phyloP scores from a whole-genome alignment of 179 eudicot genomes.

The Beta corolliflora region DNA sequence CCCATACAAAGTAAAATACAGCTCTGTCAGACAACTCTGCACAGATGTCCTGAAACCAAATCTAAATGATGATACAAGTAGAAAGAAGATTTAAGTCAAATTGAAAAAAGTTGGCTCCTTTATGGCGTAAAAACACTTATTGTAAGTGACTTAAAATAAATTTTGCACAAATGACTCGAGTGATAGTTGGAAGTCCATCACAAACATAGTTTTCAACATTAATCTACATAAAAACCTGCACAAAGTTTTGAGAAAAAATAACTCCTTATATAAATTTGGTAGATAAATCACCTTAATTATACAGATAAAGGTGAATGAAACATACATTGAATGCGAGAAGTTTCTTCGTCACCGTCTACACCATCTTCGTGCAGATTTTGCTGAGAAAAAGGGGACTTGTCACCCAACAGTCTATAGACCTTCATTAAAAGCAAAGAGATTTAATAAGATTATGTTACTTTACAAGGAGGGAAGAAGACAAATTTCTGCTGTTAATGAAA shows the following conservation, averaged over 20 bases:
- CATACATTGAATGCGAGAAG: conserved; percentile 91
- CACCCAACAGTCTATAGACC: conserved; percentile 76
- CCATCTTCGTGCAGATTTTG: conserved; percentile 90
- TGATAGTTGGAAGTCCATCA: not conserved
- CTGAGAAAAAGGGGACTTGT: conserved; percentile 95
- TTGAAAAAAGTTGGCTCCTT: not conserved
- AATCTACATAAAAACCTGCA: not conserved
- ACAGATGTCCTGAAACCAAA: not conserved
- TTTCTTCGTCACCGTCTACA: conserved; percentile 96
- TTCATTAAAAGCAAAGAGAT: not conserved
- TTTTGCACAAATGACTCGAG: not conserved
- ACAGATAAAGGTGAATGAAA: conserved; percentile 1
- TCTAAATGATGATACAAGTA: not conserved
- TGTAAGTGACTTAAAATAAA: too few relatives aligned
- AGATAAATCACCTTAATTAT: not conserved
- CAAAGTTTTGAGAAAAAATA: not conserved
- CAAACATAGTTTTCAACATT: not conserved
- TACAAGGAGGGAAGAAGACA: not conserved
- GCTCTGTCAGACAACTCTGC: not conserved
- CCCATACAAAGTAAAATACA: not conserved
- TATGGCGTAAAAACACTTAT: too few relatives aligned
- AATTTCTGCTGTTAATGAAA: not conserved
- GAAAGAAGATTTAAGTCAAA: not conserved
- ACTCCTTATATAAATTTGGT: too few relatives aligned
- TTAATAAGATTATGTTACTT: not conserved